phyloP scores from a whole-genome alignment of 2,329 filamentous ascomycete genomes.

The Cladophialophora bantiana region DNA sequence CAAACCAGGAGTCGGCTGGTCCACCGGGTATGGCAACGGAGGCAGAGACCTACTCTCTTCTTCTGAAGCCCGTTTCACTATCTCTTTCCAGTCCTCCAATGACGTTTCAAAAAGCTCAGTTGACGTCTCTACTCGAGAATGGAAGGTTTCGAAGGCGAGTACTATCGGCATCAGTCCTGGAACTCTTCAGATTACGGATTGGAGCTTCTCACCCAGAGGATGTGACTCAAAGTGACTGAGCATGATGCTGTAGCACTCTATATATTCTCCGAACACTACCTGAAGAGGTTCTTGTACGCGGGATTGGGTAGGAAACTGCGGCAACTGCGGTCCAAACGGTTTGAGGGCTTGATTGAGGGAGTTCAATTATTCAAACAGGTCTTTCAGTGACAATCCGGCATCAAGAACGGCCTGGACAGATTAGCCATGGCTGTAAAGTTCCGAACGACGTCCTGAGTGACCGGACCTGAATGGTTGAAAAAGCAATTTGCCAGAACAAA shows the following conservation, averaged over 20 bases:
- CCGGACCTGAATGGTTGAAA: slow-evolving; percentile 5
- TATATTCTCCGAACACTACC: slow-evolving; percentile 5
- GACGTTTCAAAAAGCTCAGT: neutral
- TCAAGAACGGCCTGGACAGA: slow-evolving; percentile 2
- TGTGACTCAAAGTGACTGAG: slow-evolving; percentile 6
- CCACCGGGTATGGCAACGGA: neutral
- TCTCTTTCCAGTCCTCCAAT: slow-evolving; percentile 8
- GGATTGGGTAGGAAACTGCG: slow-evolving; percentile 8
- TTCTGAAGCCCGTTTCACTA: neutral
- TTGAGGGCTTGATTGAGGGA: slow-evolving; percentile 5
- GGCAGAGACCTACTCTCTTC: slow-evolving; percentile 1
- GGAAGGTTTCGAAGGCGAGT: slow-evolving; percentile 2
- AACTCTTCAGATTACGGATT: neutral
- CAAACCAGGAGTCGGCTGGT: neutral
- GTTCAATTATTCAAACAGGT: neutral
- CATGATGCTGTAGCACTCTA: slow-evolving; percentile 17
- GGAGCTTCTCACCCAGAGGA: neutral
- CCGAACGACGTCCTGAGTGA: neutral
- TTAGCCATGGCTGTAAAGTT: neutral
- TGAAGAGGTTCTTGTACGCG: slow-evolving; percentile 5
- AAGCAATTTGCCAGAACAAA: slow-evolving; percentile 16
- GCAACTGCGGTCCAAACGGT: slow-evolving; percentile 5
- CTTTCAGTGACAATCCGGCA: neutral
- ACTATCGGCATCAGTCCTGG: neutral
- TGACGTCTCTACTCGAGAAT: slow-evolving; percentile 3